These are phyloP conservation scores for Plasmopara muralis DNA, from an alignment of 352 stramenopile genomes.

Conservation along the genomic window DNA sequence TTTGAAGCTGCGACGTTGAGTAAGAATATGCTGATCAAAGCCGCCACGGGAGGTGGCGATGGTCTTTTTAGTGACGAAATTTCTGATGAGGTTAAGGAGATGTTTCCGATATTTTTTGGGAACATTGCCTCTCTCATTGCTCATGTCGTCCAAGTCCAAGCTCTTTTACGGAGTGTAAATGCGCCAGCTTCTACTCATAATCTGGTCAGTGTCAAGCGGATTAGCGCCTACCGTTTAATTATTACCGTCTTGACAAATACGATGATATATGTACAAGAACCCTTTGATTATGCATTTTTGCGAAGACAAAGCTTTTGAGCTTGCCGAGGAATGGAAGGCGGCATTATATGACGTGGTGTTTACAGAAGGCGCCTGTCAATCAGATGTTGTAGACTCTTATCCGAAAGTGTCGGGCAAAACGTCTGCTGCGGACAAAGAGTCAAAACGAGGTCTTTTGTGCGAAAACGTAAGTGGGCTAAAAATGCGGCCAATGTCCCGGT, in stretches of 20 bases:
- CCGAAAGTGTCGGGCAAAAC: conserved; percentile 1
- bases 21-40: conserved; percentile 23
- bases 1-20: conserved; percentile 43
- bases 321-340: conserved; percentile 18
- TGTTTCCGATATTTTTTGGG: conserved; percentile 34
- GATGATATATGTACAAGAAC: conserved; percentile 14
- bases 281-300: conserved; percentile 12
- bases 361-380: not conserved
- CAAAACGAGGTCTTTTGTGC: conserved; percentile 1
- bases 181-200: conserved; percentile 17
- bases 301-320: conserved; percentile 12
- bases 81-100: conserved; percentile 13
- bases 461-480: conserved; percentile 12
- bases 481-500: not conserved
- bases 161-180: conserved; percentile 29
- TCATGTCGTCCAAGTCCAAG: conserved; percentile 35
- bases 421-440: conserved; percentile 1
- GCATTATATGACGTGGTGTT: conserved; percentile 3
- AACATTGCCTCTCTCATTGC: conserved; percentile 17
- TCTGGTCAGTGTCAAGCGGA: conserved; percentile 13
- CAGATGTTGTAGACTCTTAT: conserved; percentile 1
- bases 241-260: not conserved
- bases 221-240: not conserved
- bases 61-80: conserved; percentile 23
- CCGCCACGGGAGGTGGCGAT: conserved; percentile 22